Percentiles rank a stretch among this genome's conserved stretches.
These are phyloP conservation scores for Coemansia sp. DNA, from an alignment of 192 early-diverging fungal genomes.

Conservation along the genomic window DNA sequence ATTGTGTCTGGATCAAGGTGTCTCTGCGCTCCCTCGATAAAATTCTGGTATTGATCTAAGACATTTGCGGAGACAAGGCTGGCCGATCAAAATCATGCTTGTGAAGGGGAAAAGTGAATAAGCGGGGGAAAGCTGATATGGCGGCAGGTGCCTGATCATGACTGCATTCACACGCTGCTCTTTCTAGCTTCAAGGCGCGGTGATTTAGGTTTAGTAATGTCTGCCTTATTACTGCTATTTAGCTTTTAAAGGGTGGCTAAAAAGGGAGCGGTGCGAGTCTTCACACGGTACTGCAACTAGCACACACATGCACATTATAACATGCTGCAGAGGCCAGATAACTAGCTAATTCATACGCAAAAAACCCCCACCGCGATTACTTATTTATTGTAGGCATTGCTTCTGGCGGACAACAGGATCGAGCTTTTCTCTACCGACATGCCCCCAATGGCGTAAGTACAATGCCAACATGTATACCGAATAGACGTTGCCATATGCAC, in stretches of 20 bases:
- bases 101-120: not conserved
- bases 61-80: not conserved
- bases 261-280: not conserved
- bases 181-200: not conserved
- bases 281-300: not conserved
- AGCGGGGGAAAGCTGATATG: not conserved
- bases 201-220: not conserved
- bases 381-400: slow-evolving; percentile 55
- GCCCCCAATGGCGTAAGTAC: slow-evolving; percentile 68
- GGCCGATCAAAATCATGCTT: not conserved
- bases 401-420: slow-evolving; percentile 68
- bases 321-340: not conserved
- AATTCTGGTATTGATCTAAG: not conserved
- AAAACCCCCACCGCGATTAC: not conserved
- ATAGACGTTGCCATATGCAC: not conserved
- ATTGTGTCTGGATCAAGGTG: not conserved
- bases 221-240: not conserved
- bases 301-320: not conserved
- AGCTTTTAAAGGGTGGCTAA: not conserved
- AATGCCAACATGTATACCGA: not conserved
- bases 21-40: not conserved
- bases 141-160: not conserved
- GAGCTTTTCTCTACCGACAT: slow-evolving; percentile 77
- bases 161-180: not conserved
- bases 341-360: not conserved